Conservation (phyloP, 1,284 basidiomycete genomes). For the Boletus austroedulis region DNA sequence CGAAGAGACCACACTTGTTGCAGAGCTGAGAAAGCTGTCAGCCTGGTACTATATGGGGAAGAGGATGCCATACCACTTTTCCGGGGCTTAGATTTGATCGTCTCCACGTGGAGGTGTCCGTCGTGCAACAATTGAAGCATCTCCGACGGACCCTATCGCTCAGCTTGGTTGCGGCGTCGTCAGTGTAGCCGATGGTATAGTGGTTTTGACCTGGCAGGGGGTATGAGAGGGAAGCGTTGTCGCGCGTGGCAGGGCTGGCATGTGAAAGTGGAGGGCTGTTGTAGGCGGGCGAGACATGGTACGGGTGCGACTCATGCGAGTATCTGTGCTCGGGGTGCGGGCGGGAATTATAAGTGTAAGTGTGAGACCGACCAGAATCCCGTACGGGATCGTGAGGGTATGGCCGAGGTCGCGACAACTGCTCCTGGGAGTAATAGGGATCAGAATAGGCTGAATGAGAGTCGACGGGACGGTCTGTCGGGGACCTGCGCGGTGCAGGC, state of each 20-base stretch:
- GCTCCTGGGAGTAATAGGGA: slow-evolving; percentile 36
- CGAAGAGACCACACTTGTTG: slow-evolving; percentile 82
- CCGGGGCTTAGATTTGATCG: slow-evolving; percentile 72
- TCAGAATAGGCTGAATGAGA: slow-evolving; percentile 31
- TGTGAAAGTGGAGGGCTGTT: slow-evolving; percentile 32
- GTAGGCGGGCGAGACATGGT: slow-evolving; percentile 28
- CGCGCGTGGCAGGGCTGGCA: slow-evolving; percentile 21
- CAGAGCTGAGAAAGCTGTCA: slow-evolving; percentile 56
- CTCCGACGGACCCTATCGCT: slow-evolving; percentile 68
- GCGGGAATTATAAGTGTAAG: slow-evolving; percentile 31
- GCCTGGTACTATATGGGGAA: slow-evolving; percentile 5
- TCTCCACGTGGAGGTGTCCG: slow-evolving; percentile 81
- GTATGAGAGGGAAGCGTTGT: slow-evolving; percentile 29
- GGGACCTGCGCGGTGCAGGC: slow-evolving; percentile 46
- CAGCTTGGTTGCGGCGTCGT: slow-evolving; percentile 74
- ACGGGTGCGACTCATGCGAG: slow-evolving; percentile 35
- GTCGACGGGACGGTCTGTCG: slow-evolving; percentile 27
- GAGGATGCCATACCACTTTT: slow-evolving; percentile 62
- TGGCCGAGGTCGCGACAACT: slow-evolving; percentile 32
- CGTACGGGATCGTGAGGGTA: slow-evolving; percentile 38
- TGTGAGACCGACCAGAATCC: slow-evolving; percentile 34
- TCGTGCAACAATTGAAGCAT: slow-evolving; percentile 80
- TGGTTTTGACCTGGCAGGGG: slow-evolving; percentile 39
- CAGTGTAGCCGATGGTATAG: slow-evolving; percentile 56
- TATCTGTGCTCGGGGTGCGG: slow-evolving; percentile 33